A percentile compares a stretch with the other conserved stretches of the same genome.
Evolutionary conservation across 768 basidiomycete genomes (phyloP).

Genomic region (Coprinopsis cinerea): DNA sequence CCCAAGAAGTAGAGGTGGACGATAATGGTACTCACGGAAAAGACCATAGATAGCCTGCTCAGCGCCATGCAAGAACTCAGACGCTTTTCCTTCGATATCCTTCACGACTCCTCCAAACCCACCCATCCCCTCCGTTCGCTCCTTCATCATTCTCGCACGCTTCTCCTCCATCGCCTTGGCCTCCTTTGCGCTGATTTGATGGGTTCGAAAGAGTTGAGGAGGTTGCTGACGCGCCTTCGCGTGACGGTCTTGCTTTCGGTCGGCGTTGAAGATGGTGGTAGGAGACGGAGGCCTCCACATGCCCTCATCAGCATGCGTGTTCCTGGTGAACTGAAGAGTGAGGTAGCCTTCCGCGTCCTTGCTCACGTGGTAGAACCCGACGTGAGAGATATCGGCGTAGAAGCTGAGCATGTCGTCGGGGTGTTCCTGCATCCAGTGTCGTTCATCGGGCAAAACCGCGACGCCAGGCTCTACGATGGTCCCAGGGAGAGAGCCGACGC

Average conservation of each 20-base stretch:
- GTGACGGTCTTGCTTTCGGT: background rate
- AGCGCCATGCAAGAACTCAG: background rate
- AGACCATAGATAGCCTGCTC: background rate
- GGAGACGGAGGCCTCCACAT: background rate
- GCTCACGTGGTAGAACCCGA: background rate
- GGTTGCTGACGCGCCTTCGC: background rate
- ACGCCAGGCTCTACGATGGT: background rate
- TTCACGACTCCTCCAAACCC: background rate
- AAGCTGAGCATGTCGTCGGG: constrained; percentile 3
- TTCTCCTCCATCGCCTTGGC: constrained; percentile 6
- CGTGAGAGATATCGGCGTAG: background rate
- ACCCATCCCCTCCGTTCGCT: background rate
- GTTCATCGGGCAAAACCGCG: background rate
- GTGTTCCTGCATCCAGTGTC: background rate
- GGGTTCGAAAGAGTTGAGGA: too few relatives aligned
- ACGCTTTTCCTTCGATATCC: background rate
- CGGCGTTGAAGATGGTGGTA: constrained; percentile 7
- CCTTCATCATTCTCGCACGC: background rate
- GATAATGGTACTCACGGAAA: background rate
- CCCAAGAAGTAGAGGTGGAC: background rate
- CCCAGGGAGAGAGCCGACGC: background rate
- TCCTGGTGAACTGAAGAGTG: background rate
- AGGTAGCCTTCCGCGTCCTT: background rate
- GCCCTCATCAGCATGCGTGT: background rate
- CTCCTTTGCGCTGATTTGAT: background rate